Conservation (phyloP, 768 basidiomycete species). For the Suillus sp. region DNA sequence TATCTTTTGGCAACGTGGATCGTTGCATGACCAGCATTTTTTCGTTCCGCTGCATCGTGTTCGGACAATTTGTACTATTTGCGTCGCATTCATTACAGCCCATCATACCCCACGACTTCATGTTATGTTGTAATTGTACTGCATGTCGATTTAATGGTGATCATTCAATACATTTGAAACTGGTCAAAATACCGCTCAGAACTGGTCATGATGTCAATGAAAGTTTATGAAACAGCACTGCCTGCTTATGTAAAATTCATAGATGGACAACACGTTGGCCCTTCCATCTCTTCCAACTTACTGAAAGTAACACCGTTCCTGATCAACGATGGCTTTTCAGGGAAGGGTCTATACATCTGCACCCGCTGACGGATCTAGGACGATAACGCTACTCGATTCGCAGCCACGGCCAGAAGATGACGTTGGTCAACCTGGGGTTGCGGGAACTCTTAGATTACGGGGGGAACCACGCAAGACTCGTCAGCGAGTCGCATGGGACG, state of each 20-base stretch:
- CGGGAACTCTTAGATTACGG: constrained; percentile 62
- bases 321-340: constrained; percentile 27
- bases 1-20: constrained; percentile 29
- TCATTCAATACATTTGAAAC: background rate
- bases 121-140: constrained; percentile 27
- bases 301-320: constrained; percentile 1
- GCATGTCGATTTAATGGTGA: constrained; percentile 24
- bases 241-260: constrained; percentile 7
- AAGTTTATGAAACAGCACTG: background rate
- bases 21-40: constrained; percentile 26
- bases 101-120: constrained; percentile 17
- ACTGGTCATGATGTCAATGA: background rate
- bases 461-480: constrained; percentile 48
- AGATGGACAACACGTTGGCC: background rate
- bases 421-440: constrained; percentile 23
- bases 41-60: constrained; percentile 23
- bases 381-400: constrained; percentile 46
- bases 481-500: constrained; percentile 78
- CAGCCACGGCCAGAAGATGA: constrained; percentile 37
- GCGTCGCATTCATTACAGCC: constrained; percentile 23
- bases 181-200: background rate
- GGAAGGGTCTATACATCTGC: constrained; percentile 41
- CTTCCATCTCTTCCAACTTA: background rate
- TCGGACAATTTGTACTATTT: constrained; percentile 30
- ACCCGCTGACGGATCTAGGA: constrained; percentile 56